Percentiles rank a stretch among this genome's conserved stretches.
These are phyloP conservation scores for Colletotrichum higginsianum DNA, from an alignment of 2,329 filamentous ascomycete genomes.

Conservation along the genomic window DNA sequence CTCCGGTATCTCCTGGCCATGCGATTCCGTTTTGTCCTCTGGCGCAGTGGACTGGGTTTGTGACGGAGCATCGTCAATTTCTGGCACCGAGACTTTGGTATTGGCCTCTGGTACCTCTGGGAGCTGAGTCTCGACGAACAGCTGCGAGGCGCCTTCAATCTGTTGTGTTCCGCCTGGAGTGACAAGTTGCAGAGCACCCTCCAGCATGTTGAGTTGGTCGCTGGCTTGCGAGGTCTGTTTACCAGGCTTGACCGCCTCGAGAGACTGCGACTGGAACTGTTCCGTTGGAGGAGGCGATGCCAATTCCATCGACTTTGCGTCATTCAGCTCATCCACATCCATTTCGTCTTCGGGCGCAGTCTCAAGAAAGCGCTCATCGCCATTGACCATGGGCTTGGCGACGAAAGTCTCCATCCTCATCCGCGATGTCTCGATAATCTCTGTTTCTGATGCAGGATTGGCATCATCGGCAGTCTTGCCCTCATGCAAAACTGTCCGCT, in stretches of 20 bases:
- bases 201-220: constrained; percentile 6
- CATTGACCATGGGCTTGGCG: neutral
- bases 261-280: constrained; percentile 3
- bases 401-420: constrained; percentile 9
- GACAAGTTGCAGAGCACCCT: constrained; percentile 6
- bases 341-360: constrained; percentile 16
- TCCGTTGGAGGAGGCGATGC: constrained; percentile 22
- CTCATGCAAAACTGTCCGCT: neutral
- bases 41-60: neutral
- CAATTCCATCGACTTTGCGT: neutral
- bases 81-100: constrained; percentile 14
- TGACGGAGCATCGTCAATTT: neutral
- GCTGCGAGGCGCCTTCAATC: constrained; percentile 11
- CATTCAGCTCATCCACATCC: constrained; percentile 31
- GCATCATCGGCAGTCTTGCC: neutral
- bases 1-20: constrained; percentile 10
- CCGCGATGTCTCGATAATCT: neutral
- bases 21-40: neutral
- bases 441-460: neutral
- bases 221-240: constrained; percentile 8
- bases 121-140: constrained; percentile 23
- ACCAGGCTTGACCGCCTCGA: constrained; percentile 12
- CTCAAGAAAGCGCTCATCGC: neutral
- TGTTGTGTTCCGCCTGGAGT: constrained; percentile 34
- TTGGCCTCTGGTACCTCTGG: constrained; percentile 29